These are phyloP conservation scores for Akanthomyces dipterigenus DNA, from an alignment of 2,329 filamentous ascomycete genomes.

Conservation along the genomic window DNA sequence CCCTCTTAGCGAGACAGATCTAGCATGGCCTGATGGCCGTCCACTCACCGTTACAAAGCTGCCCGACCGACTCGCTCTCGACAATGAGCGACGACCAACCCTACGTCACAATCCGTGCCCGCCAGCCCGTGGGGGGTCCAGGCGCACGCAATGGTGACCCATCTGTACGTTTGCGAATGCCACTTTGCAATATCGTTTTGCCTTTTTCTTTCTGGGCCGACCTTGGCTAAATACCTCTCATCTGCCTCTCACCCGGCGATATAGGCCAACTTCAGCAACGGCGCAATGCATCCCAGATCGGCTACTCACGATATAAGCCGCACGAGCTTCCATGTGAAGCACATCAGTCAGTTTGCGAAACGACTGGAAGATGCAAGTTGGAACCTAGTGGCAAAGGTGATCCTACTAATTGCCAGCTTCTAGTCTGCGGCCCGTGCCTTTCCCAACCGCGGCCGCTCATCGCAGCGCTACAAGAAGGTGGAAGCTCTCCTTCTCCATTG, in stretches of 20 bases:
- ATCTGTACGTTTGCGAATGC: slow-evolving; percentile 34
- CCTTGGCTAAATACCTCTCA: slow-evolving; percentile 7
- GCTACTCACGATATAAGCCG: slow-evolving; percentile 52
- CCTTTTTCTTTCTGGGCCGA: not conserved
- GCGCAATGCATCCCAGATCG: slow-evolving; percentile 22
- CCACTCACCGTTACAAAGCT: not conserved
- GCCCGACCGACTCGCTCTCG: not conserved
- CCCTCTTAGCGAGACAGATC: not conserved
- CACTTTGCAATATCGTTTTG: not conserved
- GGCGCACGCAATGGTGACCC: slow-evolving; percentile 43
- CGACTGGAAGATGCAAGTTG: slow-evolving; percentile 46
- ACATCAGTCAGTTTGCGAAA: slow-evolving; percentile 47
- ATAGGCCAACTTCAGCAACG: not conserved
- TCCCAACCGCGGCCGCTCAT: slow-evolving; percentile 45
- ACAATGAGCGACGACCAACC: slow-evolving; percentile 38
- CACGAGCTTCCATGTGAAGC: slow-evolving; percentile 51
- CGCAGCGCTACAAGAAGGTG: slow-evolving; percentile 50
- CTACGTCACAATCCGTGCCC: slow-evolving; percentile 48
- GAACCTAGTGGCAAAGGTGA: not conserved
- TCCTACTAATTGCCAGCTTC: not conserved
- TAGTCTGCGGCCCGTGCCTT: slow-evolving; percentile 50
- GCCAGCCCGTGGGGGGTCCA: slow-evolving; percentile 37
- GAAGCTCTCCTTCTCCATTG: slow-evolving; percentile 50
- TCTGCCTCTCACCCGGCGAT: not conserved
- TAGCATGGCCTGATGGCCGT: slow-evolving; percentile 5